Evolutionary conservation across 192 early-diverging fungal species (phyloP).

Genomic region (Diversispora eburnea): DNA sequence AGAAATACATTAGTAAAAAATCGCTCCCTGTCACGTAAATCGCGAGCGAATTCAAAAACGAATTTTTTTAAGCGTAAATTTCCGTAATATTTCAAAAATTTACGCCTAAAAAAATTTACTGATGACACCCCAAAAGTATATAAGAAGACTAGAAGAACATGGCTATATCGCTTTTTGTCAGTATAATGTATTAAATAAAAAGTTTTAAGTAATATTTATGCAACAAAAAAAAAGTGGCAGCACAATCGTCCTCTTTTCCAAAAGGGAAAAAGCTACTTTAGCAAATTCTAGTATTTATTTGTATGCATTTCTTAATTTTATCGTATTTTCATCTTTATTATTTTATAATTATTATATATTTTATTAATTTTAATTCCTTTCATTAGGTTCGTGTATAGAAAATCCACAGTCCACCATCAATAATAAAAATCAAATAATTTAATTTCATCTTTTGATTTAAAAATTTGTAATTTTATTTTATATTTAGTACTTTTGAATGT

Average conservation of each 20-base stretch:
- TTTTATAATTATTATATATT: neutral
- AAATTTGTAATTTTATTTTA: too few species aligned
- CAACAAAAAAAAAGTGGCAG: slow-evolving; percentile 46
- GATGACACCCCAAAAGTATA: slow-evolving; percentile 31
- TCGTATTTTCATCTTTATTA: too few species aligned
- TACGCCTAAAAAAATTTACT: too few species aligned
- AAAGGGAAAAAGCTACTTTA: slow-evolving; percentile 56
- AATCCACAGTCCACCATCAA: too few species aligned
- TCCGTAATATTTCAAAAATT: too few species aligned
- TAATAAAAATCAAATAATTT: too few species aligned
- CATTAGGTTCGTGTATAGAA: slow-evolving; percentile 16
- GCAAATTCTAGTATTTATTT: slow-evolving; percentile 58
- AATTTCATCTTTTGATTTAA: too few species aligned
- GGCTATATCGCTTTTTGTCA: slow-evolving; percentile 75
- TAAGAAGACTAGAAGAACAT: slow-evolving; percentile 69
- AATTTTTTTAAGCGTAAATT: too few species aligned
- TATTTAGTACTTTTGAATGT: too few species aligned
- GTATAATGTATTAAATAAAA: neutral
- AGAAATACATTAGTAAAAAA: too few species aligned
- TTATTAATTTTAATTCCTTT: neutral
- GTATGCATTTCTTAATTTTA: slow-evolving; percentile 36
- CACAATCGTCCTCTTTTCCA: slow-evolving; percentile 72
- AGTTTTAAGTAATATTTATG: neutral
- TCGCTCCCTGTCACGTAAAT: too few species aligned
- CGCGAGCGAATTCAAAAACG: too few species aligned